phyloP scores from a whole-genome alignment of 805 yeast genomes.

The Spathaspora arborariae region DNA sequence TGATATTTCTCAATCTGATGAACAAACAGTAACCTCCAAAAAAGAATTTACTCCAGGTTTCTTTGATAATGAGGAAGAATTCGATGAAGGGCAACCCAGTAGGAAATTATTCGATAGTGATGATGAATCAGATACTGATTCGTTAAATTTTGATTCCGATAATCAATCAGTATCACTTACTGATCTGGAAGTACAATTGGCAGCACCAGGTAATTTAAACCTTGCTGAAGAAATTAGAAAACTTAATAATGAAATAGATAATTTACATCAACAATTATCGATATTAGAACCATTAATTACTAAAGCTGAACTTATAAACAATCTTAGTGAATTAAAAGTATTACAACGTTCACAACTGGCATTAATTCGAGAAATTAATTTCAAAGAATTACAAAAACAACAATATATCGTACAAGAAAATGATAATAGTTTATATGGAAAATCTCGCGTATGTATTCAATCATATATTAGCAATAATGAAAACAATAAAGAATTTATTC shows the following conservation, averaged over 20 bases:
- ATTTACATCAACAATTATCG: constrained; percentile 55
- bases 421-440: constrained; percentile 71
- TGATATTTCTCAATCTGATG: constrained; percentile 1
- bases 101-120: constrained; percentile 31
- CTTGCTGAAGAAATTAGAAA: constrained; percentile 62
- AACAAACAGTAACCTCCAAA: background rate
- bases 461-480: constrained; percentile 55
- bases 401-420: constrained; percentile 81
- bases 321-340: constrained; percentile 62
- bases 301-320: constrained; percentile 85
- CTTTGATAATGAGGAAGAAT: constrained; percentile 28
- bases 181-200: constrained; percentile 25
- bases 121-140: constrained; percentile 11
- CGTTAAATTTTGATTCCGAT: constrained; percentile 1
- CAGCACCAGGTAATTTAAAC: constrained; percentile 68
- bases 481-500: constrained; percentile 54
- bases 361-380: constrained; percentile 65
- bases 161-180: background rate
- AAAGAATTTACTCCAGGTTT: constrained; percentile 16
- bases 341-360: constrained; percentile 64
- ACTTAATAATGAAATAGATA: constrained; percentile 55
- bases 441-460: constrained; percentile 52
- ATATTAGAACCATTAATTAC: constrained; percentile 64
- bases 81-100: constrained; percentile 8
- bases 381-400: constrained; percentile 71